Evolutionary conservation across 2,329 filamentous ascomycete genomes (phyloP).

Genomic region (Cadophora gregata): DNA sequence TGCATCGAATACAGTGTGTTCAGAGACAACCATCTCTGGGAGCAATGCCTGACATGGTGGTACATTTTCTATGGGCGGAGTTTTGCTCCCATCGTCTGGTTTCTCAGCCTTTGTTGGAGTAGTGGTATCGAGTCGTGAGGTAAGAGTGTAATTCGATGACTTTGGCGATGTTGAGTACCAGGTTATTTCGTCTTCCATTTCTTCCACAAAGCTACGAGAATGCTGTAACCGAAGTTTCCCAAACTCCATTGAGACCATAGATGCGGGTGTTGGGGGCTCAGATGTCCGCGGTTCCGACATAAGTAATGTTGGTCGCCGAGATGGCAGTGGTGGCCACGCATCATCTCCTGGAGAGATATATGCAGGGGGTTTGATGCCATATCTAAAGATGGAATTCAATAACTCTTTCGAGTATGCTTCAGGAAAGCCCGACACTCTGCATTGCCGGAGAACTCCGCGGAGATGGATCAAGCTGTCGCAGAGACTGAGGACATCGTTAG

Average conservation of each 20-base stretch:
- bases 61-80: neutral
- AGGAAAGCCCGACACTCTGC: slow-evolving; percentile 35
- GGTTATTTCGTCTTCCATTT: slow-evolving; percentile 19
- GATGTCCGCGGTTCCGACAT: slow-evolving; percentile 20
- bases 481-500: slow-evolving; percentile 27
- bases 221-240: slow-evolving; percentile 1
- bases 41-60: slow-evolving; percentile 5
- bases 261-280: slow-evolving; percentile 1
- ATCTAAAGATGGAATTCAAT: slow-evolving; percentile 28
- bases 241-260: slow-evolving; percentile 12
- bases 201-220: slow-evolving; percentile 9
- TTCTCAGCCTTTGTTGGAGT: neutral
- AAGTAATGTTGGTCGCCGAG: neutral
- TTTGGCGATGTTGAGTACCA: slow-evolving; percentile 7
- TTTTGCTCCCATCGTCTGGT: neutral
- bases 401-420: slow-evolving; percentile 26
- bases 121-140: neutral
- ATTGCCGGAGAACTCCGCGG: slow-evolving; percentile 27
- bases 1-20: neutral
- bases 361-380: slow-evolving; percentile 9
- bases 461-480: slow-evolving; percentile 29
- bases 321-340: slow-evolving; percentile 13
- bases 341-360: slow-evolving; percentile 9
- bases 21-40: slow-evolving; percentile 4
- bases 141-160: slow-evolving; percentile 9